Evolutionary conservation across 2,329 filamentous ascomycete genomes (phyloP), one percentile per base, ranked within the genome.

Genomic region (Neofusicoccum sp.): DNA sequence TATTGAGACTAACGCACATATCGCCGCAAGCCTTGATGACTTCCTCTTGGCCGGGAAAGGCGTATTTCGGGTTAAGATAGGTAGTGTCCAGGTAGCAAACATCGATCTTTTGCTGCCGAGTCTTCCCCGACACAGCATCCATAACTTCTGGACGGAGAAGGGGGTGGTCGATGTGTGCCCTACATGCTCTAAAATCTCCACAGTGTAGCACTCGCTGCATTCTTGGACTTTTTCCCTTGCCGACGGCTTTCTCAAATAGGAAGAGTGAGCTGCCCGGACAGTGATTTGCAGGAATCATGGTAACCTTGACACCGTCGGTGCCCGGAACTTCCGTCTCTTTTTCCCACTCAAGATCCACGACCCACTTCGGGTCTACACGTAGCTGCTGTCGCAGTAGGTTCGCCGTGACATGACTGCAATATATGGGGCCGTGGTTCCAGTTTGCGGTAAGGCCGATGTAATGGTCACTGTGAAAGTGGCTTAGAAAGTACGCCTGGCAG

Each of bases 401-500:
- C 0, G 85, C 95, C 0, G 95, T 99, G 12, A 96, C 90, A 66
- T 87, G 89, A 71, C 93, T 98, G 78, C 95, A 98, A 70, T 96
- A 99, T 51, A 99, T 98, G 0, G 93, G 93, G 0, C 95, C 95
- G 71, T 99, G 93, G 40, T 81, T 86, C 95, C 95, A 99, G 33
- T 83, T 91, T 6, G 89, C 86, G 9, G 91, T 95, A 9, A 99
- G 79, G 2, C 95, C 95, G 34, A 97, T 87, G 68, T 99, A 99
- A 72, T 99, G 95, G 71, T 99, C 95, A 69, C 92, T 97, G 75
- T 99, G 95, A 67, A 98, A 99, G 71, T 99, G 95, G 68, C 93
- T 97, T 9, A 99, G 82, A 67, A 99, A 99, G 72, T 99, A 99
- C 1, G 93, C 95, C 58, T 90, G 89, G 73, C 93, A 96, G 0